Conservation (phyloP, 139 green algal species). For the Gonium pectorale region DNA sequence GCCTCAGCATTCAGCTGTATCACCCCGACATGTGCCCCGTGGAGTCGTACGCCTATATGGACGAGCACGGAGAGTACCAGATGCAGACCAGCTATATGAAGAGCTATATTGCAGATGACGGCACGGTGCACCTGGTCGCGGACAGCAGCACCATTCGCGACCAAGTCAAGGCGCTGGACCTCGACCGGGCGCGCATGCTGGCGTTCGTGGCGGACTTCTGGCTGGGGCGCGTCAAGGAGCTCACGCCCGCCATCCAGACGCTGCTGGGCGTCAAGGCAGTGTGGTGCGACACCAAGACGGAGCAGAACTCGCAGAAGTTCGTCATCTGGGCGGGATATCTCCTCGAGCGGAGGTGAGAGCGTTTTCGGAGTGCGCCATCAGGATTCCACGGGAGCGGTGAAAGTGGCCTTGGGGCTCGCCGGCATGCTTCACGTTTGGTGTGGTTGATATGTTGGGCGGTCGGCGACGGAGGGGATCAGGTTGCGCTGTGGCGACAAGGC, state of each 20-base stretch:
- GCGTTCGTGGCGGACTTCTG: slow-evolving; percentile 77
- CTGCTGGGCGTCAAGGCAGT: slow-evolving; percentile 86
- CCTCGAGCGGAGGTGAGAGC: slow-evolving; percentile 76
- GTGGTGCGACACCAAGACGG: slow-evolving; percentile 83
- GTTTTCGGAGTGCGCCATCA: too few species aligned
- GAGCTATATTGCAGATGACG: slow-evolving; percentile 80
- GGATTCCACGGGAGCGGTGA: too few species aligned
- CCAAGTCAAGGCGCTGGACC: slow-evolving; percentile 69
- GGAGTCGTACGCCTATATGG: slow-evolving; percentile 62
- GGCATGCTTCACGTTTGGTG: too few species aligned
- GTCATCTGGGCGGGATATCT: slow-evolving; percentile 89
- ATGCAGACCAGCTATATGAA: slow-evolving; percentile 69
- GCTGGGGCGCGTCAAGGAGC: slow-evolving; percentile 74
- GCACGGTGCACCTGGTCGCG: slow-evolving; percentile 82
- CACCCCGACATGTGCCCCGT: slow-evolving; percentile 75
- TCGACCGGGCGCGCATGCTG: slow-evolving; percentile 79
- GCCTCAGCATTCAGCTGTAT: slow-evolving; percentile 77
- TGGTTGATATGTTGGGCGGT: too few species aligned
- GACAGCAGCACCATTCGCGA: slow-evolving; percentile 61
- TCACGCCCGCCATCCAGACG: slow-evolving; percentile 67
- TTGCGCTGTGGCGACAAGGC: too few species aligned
- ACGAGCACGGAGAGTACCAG: slow-evolving; percentile 65
- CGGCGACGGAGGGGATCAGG: too few species aligned
- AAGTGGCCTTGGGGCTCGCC: too few species aligned
- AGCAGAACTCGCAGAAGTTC: slow-evolving; percentile 86